phyloP scores from a whole-genome alignment of 306 rosid genomes.

The Acacia melanoxylon region DNA sequence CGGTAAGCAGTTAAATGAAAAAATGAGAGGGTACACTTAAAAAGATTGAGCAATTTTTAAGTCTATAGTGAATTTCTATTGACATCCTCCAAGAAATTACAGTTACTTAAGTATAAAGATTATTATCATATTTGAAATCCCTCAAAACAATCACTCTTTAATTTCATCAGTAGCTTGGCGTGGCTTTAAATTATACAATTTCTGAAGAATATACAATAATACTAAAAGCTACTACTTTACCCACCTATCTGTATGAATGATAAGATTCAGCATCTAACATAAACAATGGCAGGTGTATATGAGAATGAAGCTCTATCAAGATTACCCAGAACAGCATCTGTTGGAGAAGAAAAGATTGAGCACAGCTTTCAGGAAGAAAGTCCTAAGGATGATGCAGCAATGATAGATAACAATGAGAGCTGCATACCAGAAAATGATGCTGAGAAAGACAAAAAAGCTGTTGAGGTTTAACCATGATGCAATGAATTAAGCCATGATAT shows the following conservation, averaged over 20 bases:
- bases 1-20: neutral
- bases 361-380: constrained; percentile 26
- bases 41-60: neutral
- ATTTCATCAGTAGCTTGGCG: neutral
- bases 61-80: neutral
- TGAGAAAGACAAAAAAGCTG: neutral
- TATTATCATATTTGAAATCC: neutral
- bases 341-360: neutral
- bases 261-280: constrained; percentile 17
- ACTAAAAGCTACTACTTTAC: neutral
- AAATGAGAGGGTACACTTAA: constrained; percentile 15
- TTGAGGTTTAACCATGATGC: constrained; percentile 31
- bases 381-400: constrained; percentile 25
- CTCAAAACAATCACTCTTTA: neutral
- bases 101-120: neutral
- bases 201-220: neutral
- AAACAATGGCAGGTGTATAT: constrained; percentile 18
- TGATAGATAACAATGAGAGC: constrained; percentile 16
- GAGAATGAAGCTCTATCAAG: constrained; percentile 19
- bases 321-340: neutral
- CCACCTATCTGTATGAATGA: neutral
- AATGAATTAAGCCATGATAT: neutral
- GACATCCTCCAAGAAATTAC: neutral
- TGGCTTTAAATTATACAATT: neutral
- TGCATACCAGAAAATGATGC: constrained; percentile 16